Evolutionary conservation across 306 rosid species (phyloP), one percentile per base, ranked within the genome.

Genomic region (Castanea crenata): DNA sequence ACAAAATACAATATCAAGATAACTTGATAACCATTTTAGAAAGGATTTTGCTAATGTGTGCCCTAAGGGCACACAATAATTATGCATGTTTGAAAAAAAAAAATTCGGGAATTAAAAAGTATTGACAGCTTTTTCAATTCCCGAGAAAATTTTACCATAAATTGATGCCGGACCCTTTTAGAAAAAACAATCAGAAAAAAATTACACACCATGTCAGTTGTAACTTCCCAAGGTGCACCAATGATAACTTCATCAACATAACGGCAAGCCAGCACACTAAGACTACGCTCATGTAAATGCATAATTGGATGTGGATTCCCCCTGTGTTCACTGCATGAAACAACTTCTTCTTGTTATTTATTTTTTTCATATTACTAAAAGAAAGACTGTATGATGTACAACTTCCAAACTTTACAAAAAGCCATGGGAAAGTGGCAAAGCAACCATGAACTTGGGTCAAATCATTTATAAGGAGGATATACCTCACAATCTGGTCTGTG

Each of bases 271-370:
- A 96, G 86, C 64, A 96, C 94, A 35, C 99, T 91, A 71, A 96
- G 99, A 83, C 98, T 96, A 34, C 99, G 98, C 81, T 96, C 99
- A 15, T 96, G 98, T 61, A 96, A 86, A 85, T 91, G 97, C 98
- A 96, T 93, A 25, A 96, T 86, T 69, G 99, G 99, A 86, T 75
- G 81, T 71, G 89, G 92, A 64, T 81, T 91, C 77, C 93, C 97
- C 77, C 97, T 90, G 77, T 78, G 87, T 82, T 86, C 86, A 59
- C 99, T 96, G 91, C 83, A 86, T 49, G 74, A 35, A 83, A 78
- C 55, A 77, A 29, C 63, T 81, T 79, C 64, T 71, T 62, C 5
- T 51, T 55, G 55, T 55, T 23, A 25, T 5, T 20, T 11, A 23
- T 27, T 56, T 29, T 55, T 20, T 63, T 27, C 44, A 7, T 41